Evolutionary conservation across 1,139 yeast species (phyloP).

Genomic region (Hyphopichia pseudoburtonii): DNA sequence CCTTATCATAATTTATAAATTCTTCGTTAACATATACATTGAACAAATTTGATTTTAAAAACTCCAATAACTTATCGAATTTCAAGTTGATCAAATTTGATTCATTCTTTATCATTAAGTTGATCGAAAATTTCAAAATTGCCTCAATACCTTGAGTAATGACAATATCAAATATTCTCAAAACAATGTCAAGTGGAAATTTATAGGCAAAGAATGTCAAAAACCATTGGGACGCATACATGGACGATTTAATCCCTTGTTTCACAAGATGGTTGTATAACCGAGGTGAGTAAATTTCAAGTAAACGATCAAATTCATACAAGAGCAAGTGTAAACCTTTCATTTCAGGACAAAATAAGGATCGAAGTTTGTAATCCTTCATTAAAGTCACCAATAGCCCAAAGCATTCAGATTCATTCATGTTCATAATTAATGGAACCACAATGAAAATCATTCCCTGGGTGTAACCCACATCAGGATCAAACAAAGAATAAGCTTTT

Average conservation of each 20-base stretch:
- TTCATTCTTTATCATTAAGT: constrained; percentile 70
- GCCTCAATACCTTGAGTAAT: constrained; percentile 89
- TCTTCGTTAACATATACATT: constrained; percentile 58
- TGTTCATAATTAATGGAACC: constrained; percentile 78
- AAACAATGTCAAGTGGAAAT: constrained; percentile 81
- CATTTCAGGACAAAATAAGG: constrained; percentile 84
- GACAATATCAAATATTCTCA: constrained; percentile 80
- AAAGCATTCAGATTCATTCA: constrained; percentile 84
- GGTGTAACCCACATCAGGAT: constrained; percentile 93
- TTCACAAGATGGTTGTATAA: constrained; percentile 74
- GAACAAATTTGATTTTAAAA: constrained; percentile 76
- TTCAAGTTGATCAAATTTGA: constrained; percentile 55
- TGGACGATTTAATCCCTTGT: constrained; percentile 84
- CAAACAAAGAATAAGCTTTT: constrained; percentile 81
- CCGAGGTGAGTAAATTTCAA: constrained; percentile 68
- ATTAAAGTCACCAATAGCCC: constrained; percentile 76
- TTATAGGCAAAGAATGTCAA: constrained; percentile 91
- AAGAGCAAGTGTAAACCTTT: constrained; percentile 83
- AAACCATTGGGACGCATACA: constrained; percentile 98
- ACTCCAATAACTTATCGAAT: constrained; percentile 75
- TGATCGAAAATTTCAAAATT: constrained; percentile 75
- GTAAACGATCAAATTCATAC: constrained; percentile 83
- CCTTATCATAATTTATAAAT: constrained; percentile 22
- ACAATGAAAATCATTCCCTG: constrained; percentile 96
- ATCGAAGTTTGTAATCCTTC: constrained; percentile 79